These are phyloP conservation scores for Aspergillus viridinutans DNA, from an alignment of 2,329 filamentous ascomycete genomes.

Conservation along the genomic window DNA sequence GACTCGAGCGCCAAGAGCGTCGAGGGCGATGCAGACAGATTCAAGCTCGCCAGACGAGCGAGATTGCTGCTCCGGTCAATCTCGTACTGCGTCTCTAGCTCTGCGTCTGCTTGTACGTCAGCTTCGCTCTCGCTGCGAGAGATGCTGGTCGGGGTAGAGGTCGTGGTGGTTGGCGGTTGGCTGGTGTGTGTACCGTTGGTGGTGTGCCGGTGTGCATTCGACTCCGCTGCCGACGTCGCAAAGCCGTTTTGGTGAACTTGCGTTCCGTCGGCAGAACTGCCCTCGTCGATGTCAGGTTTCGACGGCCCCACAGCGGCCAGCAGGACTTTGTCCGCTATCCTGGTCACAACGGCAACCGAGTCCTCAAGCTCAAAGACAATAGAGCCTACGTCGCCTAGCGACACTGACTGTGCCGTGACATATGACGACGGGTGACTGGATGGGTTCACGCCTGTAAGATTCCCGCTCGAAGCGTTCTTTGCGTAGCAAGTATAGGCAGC, in stretches of 20 bases:
- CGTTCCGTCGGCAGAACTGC: slow-evolving; percentile 7
- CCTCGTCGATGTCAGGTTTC: slow-evolving; percentile 18
- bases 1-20: slow-evolving; percentile 40
- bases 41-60: slow-evolving; percentile 35
- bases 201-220: background rate
- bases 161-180: slow-evolving; percentile 8
- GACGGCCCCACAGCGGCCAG: slow-evolving; percentile 39
- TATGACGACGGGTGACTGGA: slow-evolving; percentile 42
- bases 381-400: slow-evolving; percentile 41
- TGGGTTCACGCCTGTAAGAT: slow-evolving; percentile 41
- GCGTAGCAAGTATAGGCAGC: slow-evolving; percentile 43
- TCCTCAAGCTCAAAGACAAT: slow-evolving; percentile 42
- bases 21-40: slow-evolving; percentile 35
- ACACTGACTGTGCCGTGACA: slow-evolving; percentile 38
- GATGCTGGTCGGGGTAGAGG: slow-evolving; percentile 1
- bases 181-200: slow-evolving; percentile 4
- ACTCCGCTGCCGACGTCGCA: background rate
- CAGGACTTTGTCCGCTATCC: slow-evolving; percentile 41
- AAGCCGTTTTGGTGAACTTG: slow-evolving; percentile 3
- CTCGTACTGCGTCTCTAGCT: slow-evolving; percentile 34
- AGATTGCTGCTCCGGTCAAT: slow-evolving; percentile 39
- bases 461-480: slow-evolving; percentile 37
- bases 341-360: slow-evolving; percentile 39
- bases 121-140: slow-evolving; percentile 10
- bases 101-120: slow-evolving; percentile 19